These are phyloP conservation scores for Agroathelia rolfsii DNA, from an alignment of 1,284 basidiomycete species.

Conservation along the genomic window DNA sequence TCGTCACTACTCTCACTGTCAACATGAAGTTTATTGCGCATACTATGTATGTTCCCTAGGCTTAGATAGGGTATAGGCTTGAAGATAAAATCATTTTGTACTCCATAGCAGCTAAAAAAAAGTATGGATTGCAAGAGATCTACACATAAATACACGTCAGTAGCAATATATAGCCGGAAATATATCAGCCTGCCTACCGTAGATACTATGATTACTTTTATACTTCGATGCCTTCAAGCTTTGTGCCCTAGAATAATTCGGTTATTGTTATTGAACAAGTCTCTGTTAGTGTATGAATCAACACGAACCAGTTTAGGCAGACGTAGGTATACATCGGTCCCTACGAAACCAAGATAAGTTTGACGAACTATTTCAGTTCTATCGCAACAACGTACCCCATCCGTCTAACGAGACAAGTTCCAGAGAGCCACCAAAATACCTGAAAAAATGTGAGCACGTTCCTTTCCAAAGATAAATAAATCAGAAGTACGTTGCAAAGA, in stretches of 20 bases:
- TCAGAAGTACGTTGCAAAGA: conserved; percentile 60
- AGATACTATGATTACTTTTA: conserved; percentile 30
- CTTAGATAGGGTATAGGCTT: too few species aligned
- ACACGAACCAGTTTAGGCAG: conserved; percentile 74
- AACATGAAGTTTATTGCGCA: too few species aligned
- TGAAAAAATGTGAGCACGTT: conserved; percentile 17
- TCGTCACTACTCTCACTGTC: too few species aligned
- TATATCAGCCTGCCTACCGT: too few species aligned
- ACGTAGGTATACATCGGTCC: conserved; percentile 74
- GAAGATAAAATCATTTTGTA: too few species aligned
- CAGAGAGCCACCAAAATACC: conserved; percentile 75
- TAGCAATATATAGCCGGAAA: too few species aligned
- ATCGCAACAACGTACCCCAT: conserved; percentile 45
- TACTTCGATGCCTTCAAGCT: conserved; percentile 73
- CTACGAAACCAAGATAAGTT: conserved; percentile 25
- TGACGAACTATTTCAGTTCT: conserved; percentile 4
- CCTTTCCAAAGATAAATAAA: conserved; percentile 2
- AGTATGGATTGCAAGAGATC: too few species aligned
- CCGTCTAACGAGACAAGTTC: conserved; percentile 78
- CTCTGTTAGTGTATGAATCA: conserved; percentile 2
- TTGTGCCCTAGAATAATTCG: conserved; percentile 58
- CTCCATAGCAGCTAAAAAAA: too few species aligned
- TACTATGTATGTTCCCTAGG: too few species aligned
- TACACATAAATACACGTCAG: too few species aligned
- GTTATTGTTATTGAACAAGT: too few species aligned